A percentile compares a stretch with the other conserved stretches of the same genome.
phyloP scores from a whole-genome alignment of 148 eudicot species.

The Rhododendron vialii region DNA sequence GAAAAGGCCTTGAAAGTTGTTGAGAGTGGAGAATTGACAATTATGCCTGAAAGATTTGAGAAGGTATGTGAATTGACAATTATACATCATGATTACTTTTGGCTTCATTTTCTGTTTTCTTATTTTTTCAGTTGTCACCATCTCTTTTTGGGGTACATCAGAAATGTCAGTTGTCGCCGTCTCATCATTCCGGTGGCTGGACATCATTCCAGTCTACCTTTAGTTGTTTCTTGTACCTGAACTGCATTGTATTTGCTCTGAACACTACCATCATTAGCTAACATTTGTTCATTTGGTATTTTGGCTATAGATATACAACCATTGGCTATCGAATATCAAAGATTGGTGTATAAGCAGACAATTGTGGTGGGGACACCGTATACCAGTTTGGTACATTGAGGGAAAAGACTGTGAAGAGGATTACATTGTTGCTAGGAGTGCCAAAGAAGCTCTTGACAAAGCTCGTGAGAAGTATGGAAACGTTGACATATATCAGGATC shows the following conservation, averaged over 20 bases:
- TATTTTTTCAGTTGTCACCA: background rate
- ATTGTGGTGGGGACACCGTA: conserved; percentile 99
- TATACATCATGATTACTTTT: too few species aligned
- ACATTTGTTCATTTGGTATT: conserved; percentile 13
- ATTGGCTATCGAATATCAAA: conserved; percentile 93
- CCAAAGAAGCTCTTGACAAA: conserved; percentile 70
- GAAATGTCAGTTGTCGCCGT: background rate
- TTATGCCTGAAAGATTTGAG: conserved; percentile 94
- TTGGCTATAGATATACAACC: conserved; percentile 73
- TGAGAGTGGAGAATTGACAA: conserved; percentile 72
- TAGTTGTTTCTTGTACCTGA: background rate
- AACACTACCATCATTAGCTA: conserved; percentile 15
- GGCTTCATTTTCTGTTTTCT: background rate
- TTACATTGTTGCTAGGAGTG: conserved; percentile 82
- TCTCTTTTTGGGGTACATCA: background rate
- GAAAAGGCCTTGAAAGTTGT: conserved; percentile 88
- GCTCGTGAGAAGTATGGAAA: conserved; percentile 79
- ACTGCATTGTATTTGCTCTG: background rate
- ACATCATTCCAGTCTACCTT: background rate
- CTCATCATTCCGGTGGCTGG: background rate
- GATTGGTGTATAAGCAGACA: conserved; percentile 99
- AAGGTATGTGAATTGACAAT: conserved; percentile 69
- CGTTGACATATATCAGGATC: conserved; percentile 89
- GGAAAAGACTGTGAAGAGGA: conserved; percentile 90
- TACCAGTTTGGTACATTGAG: conserved; percentile 95